Base-by-base conservation (phyloP, 345 rosid species). In the Moricandia moricandioides region DNA sequence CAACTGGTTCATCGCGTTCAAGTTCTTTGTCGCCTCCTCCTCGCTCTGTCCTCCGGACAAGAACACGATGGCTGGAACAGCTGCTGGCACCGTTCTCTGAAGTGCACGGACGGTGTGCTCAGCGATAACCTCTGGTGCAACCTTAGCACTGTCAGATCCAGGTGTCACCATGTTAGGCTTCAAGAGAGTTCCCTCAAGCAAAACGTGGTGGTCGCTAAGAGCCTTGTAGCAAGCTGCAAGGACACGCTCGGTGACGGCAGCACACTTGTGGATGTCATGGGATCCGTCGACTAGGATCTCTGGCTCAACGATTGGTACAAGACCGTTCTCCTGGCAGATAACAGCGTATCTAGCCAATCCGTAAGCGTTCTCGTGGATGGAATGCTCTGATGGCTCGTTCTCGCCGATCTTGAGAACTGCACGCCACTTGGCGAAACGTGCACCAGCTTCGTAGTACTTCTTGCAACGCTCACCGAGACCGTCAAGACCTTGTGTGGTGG, bases 151-250 rank as follows among this genome's bases (percentile, higher is more conserved):
- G 29, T 89, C 96, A 0, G 97, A 95, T 65, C 97, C 99, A 0
- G 96, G 99, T 55, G 99, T 92, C 13, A 95, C 99, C 99, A 92
- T 94, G 97, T 90, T 94, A 47, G 97, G 97, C 82, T 91, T 91
- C 97, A 93, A 85, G 9, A 91, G 82, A 2, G 94, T 89, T 8
- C 99, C 99, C 85, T 94, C 97, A 0, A 94, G 97, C 71, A 94
- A 74, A 63, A 92, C 98, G 35, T 94, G 88, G 86, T 92, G 96
- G 84, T 94, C 93, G 68, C 85, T 94, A 49, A 92, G 85, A 40
- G 98, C 97, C 84, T 94, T 94, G 97, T 94, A 94, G 86, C 97
- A 90, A 29, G 98, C 97, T 26, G 97, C 97, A 1, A 94, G 93
- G 10, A 92, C 97, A 1, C 90, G 87, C 73, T 92, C 99, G 0